These are phyloP conservation scores for Backusella psychrophila DNA, from an alignment of 192 early-diverging fungal species.

Conservation along the genomic window DNA sequence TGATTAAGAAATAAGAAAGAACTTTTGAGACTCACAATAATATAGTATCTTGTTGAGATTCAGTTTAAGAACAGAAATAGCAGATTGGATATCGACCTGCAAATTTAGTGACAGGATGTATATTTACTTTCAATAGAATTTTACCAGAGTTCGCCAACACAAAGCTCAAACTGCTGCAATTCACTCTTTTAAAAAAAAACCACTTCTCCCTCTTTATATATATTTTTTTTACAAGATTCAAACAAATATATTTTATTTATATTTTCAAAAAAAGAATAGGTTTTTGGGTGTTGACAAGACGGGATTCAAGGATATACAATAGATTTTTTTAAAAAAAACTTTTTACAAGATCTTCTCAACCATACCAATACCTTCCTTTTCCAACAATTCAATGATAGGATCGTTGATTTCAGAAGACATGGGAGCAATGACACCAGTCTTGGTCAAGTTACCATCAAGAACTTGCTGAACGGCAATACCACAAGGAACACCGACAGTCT, in stretches of 20 bases:
- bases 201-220: background rate
- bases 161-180: no score
- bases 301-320: background rate
- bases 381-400: slow-evolving; percentile 85
- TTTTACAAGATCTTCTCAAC: slow-evolving; percentile 73
- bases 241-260: background rate
- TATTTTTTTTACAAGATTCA: background rate
- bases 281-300: background rate
- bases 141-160: no score
- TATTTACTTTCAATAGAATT: no score
- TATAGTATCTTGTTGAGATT: no score
- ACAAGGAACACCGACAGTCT: slow-evolving; percentile 94
- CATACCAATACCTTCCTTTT: slow-evolving; percentile 86
- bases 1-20: no score
- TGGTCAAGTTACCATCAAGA: slow-evolving; percentile 75
- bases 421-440: slow-evolving; percentile 90
- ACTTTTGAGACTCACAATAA: no score
- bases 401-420: slow-evolving; percentile 87
- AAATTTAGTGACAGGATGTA: background rate
- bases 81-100: no score
- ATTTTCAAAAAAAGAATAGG: background rate
- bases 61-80: no score
- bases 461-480: slow-evolving; percentile 94
- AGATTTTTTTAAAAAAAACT: background rate
- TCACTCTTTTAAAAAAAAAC: no score